phyloP scores from a whole-genome alignment of 1,284 basidiomycete species.

The Leccinum solheimii region DNA sequence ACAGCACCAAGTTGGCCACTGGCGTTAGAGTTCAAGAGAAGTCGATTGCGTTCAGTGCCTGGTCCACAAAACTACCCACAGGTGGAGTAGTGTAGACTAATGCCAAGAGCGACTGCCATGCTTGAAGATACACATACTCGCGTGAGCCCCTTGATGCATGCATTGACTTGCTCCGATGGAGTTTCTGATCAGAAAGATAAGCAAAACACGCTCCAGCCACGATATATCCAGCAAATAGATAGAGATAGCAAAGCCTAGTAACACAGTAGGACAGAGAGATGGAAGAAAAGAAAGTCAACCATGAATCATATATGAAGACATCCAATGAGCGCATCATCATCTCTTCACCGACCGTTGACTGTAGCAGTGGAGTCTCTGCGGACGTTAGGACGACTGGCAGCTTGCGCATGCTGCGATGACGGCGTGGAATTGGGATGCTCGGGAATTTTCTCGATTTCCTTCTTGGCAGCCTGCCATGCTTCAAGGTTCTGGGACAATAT shows the following conservation, averaged over 20 bases:
- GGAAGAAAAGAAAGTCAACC: slow-evolving; percentile 7
- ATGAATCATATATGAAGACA: slow-evolving; percentile 13
- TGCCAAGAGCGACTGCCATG: not conserved
- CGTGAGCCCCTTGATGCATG: slow-evolving; percentile 14
- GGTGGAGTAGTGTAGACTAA: slow-evolving; percentile 7
- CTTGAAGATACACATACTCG: not conserved
- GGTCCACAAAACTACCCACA: not conserved
- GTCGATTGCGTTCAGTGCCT: slow-evolving; percentile 12
- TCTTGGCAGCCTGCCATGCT: slow-evolving; percentile 94
- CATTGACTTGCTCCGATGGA: not conserved
- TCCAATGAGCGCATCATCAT: slow-evolving; percentile 13
- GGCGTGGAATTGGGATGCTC: slow-evolving; percentile 79
- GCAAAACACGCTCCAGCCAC: slow-evolving; percentile 13
- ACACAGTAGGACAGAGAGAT: slow-evolving; percentile 13
- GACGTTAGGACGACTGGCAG: slow-evolving; percentile 37
- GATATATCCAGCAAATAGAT: slow-evolving; percentile 30
- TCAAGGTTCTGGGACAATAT: slow-evolving; percentile 75
- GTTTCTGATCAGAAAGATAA: slow-evolving; percentile 15
- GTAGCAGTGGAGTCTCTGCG: slow-evolving; percentile 66
- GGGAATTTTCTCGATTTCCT: slow-evolving; percentile 86
- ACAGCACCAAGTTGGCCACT: slow-evolving; percentile 1
- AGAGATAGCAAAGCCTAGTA: slow-evolving; percentile 22
- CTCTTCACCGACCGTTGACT: slow-evolving; percentile 45
- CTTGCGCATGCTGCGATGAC: slow-evolving; percentile 35
- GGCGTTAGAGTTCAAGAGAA: slow-evolving; percentile 8